Evolutionary conservation across 1,284 basidiomycete species (phyloP), one percentile per base, ranked within the genome.

Genomic region (Polyporus tsugae): DNA sequence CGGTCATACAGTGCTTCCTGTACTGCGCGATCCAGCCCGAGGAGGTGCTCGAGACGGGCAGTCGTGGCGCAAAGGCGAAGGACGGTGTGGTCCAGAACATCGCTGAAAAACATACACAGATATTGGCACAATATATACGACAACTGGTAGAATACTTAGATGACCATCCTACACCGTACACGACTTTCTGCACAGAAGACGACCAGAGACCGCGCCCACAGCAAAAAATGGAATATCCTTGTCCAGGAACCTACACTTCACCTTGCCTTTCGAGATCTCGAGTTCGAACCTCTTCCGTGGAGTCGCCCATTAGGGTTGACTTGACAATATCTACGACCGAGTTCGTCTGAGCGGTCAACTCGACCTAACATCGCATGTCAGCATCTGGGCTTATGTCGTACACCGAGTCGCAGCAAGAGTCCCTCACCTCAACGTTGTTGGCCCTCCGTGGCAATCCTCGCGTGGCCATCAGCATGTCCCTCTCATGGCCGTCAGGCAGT

Each of bases 1-100:
- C 97, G n/a, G 88, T 97, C 69, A 93, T 97, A 89, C 97, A 99
- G 80, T 93, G 91, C 75, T 88, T 88, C 66, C 82, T 98, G 62
- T 99, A 97, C 79, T 91, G 91, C 73, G 87, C 89, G 65, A 96
- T 99, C 73, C 90, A 89, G 67, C 90, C 95, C 0, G 94, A 95
- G 73, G 97, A 99, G 79, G 87, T 99, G 66, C 80, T 99, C 70
- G 92, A 94, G 79, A 89, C 89, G 6, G 92, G 92, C 2, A 22
- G 63, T 29, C 33, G 60, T 15, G 22, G 60, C 39, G 33, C 60
- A 4, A 62, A 57, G 52, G 17, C 52, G 57, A 88, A 91, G 75
- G 89, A 93, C 71, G 89, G 90, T 71, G 84, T 83, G 79, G 83
- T 84, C 74, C 85, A 89, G 19, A 89, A 92, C 11, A n/a, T n/a